phyloP scores from a whole-genome alignment of 495 filamentous ascomycete genomes.

The Penicillium malachiteum region DNA sequence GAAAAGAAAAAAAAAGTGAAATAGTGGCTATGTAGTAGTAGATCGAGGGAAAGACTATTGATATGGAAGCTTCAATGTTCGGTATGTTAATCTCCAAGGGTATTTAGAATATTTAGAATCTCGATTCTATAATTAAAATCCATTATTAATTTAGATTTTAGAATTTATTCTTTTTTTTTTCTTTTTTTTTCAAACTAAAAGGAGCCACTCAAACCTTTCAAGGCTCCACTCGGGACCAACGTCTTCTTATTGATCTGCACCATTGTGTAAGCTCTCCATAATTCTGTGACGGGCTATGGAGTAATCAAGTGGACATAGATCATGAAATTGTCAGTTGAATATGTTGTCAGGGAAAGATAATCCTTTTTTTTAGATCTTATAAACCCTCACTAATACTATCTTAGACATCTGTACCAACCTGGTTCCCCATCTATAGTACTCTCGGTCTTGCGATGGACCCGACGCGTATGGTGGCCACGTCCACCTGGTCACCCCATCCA shows the following conservation, averaged over 20 bases:
- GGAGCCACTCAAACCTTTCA: background rate
- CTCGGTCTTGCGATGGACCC: background rate
- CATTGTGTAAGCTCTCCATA: background rate
- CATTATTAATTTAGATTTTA: background rate
- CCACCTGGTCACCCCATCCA: background rate
- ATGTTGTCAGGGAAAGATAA: too few relatives aligned
- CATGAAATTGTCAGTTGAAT: too few relatives aligned
- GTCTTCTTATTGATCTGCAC: background rate
- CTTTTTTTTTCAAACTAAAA: conserved; percentile 1
- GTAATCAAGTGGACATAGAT: too few relatives aligned
- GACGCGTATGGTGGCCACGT: conserved; percentile 15
- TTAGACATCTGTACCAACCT: background rate
- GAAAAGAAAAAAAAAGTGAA: too few relatives aligned
- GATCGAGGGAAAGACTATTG: too few relatives aligned
- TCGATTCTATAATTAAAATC: background rate
- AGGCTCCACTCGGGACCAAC: background rate
- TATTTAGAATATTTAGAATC: background rate
- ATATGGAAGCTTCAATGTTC: background rate
- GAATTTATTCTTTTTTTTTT: background rate
- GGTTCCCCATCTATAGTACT: background rate
- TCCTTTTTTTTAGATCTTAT: background rate
- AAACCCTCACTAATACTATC: background rate
- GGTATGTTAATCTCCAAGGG: background rate
- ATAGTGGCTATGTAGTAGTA: too few relatives aligned
- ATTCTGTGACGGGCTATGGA: background rate